These are phyloP conservation scores for Exobasidium cylindrosporum DNA, from an alignment of 1,284 basidiomycete species.

Conservation along the genomic window DNA sequence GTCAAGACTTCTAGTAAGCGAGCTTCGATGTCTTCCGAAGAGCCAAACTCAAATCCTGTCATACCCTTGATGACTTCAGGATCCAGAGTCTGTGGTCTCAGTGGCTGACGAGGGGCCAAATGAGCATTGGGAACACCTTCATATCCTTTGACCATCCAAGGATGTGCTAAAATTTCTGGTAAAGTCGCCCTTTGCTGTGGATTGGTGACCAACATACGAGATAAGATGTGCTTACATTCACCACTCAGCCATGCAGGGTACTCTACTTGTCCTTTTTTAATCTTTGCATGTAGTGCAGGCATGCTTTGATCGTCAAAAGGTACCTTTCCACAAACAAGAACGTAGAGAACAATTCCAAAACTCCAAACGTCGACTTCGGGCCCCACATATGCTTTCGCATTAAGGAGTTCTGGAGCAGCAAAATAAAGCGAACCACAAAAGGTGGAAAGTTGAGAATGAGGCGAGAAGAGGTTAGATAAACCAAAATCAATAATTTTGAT, in stretches of 20 bases:
- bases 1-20: conserved; percentile 72
- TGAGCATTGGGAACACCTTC: conserved; percentile 72
- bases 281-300: conserved; percentile 97
- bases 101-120: conserved; percentile 80
- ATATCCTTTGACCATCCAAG: conserved; percentile 93
- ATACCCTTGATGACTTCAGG: conserved; percentile 80
- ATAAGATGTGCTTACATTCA: conserved; percentile 93
- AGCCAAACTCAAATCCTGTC: conserved; percentile 95
- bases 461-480: conserved; percentile 93
- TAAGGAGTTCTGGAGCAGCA: conserved; percentile 92
- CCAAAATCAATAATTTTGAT: conserved; percentile 99
- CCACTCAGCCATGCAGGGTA: conserved; percentile 95
- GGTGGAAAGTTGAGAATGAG: conserved; percentile 76
- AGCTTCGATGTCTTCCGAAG: conserved; percentile 77
- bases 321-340: conserved; percentile 95
- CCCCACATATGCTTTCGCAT: conserved; percentile 92
- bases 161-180: conserved; percentile 80
- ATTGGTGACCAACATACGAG: conserved; percentile 93
- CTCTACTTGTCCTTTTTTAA: conserved; percentile 93
- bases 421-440: conserved; percentile 98
- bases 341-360: conserved; percentile 95
- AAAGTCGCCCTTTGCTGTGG: conserved; percentile 80
- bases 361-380: conserved; percentile 99
- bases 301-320: conserved; percentile 99
- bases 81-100: conserved; percentile 82